phyloP scores from a whole-genome alignment of 2,329 filamentous ascomycete genomes.

The Botryotinia globosa region DNA sequence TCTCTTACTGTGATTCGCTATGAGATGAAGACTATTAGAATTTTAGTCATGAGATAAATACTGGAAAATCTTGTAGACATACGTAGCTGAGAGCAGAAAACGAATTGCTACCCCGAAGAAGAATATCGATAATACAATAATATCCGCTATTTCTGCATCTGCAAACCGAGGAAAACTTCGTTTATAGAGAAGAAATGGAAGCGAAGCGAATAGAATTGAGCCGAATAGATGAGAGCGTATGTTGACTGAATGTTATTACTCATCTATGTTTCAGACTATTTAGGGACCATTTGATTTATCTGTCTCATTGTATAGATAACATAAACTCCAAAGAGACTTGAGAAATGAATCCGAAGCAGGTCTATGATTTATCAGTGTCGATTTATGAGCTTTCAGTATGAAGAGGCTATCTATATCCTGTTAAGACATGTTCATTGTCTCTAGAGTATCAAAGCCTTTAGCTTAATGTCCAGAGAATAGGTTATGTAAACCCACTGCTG shows the following conservation, averaged over 20 bases:
- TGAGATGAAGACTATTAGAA: slow-evolving; percentile 36
- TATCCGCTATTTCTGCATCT: slow-evolving; percentile 38
- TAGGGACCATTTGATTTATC: not conserved
- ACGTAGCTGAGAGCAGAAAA: slow-evolving; percentile 41
- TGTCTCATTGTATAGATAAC: slow-evolving; percentile 23
- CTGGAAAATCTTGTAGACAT: not conserved
- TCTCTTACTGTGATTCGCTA: slow-evolving; percentile 42
- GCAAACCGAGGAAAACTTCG: slow-evolving; percentile 39
- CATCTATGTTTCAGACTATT: not conserved
- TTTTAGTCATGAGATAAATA: not conserved
- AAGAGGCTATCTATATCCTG: too few species aligned
- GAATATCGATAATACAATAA: slow-evolving; percentile 42
- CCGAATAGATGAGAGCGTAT: slow-evolving; percentile 48
- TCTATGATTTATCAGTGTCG: not conserved
- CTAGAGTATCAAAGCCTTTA: too few species aligned
- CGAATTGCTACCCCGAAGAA: slow-evolving; percentile 42
- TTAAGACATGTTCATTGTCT: too few species aligned
- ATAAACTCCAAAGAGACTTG: slow-evolving; percentile 17
- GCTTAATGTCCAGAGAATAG: too few species aligned
- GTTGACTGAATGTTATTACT: slow-evolving; percentile 39
- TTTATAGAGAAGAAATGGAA: slow-evolving; percentile 36
- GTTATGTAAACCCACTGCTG: too few species aligned
- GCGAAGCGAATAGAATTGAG: slow-evolving; percentile 36
- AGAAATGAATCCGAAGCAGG: slow-evolving; percentile 21
- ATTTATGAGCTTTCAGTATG: too few species aligned